A percentile compares a stretch with the other conserved stretches of the same genome.
These are phyloP conservation scores for Calonectria ilicicola DNA, from an alignment of 2,329 filamentous ascomycete genomes.

Conservation along the genomic window DNA sequence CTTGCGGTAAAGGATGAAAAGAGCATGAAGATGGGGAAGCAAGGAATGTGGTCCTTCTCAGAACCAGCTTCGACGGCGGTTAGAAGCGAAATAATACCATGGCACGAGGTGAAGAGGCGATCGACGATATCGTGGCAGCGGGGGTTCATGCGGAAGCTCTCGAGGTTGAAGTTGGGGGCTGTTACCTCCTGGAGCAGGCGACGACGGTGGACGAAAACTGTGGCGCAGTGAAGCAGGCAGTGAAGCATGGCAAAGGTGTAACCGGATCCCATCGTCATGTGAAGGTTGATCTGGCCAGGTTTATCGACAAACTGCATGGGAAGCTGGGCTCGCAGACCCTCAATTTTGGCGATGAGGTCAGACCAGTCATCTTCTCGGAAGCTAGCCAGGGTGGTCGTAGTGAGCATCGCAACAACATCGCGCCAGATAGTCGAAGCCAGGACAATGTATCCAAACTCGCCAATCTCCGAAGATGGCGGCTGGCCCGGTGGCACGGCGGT, in stretches of 20 bases:
- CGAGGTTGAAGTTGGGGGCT: constrained; percentile 62
- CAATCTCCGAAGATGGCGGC: constrained; percentile 62
- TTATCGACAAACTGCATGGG: constrained; percentile 72
- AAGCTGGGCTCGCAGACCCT: constrained; percentile 64
- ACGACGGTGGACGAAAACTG: constrained; percentile 71
- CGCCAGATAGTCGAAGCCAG: constrained; percentile 72
- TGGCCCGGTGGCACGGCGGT: constrained; percentile 51
- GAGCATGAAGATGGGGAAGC: constrained; percentile 73
- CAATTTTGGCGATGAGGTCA: constrained; percentile 65
- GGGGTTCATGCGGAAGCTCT: constrained; percentile 64
- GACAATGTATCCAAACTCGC: constrained; percentile 73
- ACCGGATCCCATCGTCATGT: constrained; percentile 74
- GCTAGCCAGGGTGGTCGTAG: constrained; percentile 61
- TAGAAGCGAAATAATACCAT: constrained; percentile 68
- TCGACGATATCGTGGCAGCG: constrained; percentile 67
- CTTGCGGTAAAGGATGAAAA: constrained; percentile 72
- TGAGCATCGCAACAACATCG: constrained; percentile 72
- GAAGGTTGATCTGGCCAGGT: constrained; percentile 69
- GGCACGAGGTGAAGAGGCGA: constrained; percentile 68
- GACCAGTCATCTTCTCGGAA: constrained; percentile 67
- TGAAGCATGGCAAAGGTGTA: constrained; percentile 74
- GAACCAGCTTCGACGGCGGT: constrained; percentile 66
- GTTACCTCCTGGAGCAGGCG: constrained; percentile 70
- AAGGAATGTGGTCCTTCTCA: constrained; percentile 70
- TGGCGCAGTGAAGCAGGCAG: constrained; percentile 70